Base-by-base conservation (phyloP, 352 stramenopile genomes). In the Globisporangium abappressorium region DNA sequence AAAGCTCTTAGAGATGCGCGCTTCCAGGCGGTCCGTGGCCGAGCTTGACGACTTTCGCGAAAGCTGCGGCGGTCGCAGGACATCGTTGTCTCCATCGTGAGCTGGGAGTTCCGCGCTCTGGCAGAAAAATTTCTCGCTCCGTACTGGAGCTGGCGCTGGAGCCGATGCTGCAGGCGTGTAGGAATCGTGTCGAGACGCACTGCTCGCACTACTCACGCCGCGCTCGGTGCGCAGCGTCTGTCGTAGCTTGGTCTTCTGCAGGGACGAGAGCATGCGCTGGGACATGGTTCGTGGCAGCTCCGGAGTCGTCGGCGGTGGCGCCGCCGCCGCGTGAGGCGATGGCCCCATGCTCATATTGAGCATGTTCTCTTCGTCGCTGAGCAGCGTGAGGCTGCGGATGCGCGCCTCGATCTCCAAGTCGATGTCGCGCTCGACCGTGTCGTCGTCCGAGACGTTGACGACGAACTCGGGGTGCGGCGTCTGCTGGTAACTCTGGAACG, bases 361-460 rank as follows among this genome's bases (percentile, higher is more conserved):
- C 33, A 64, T 36, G 56, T 28, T 70, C 43, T 59, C 47, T 5
- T 74, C 69, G 69, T 65, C 72, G 60, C 41, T 57, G 15, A 70
- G 69, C 36, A 72, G 60, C 62, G 70, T 75, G 56, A 56, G 64
- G 53, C 67, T 71, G 49, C 72, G 80, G 51, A 83, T 73, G 28
- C 80, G 80, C 56, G 81, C 81, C 62, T 92, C 81, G 53, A 92
- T 92, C 67, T 91, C 82, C 34, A 86, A 64, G 73, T 92, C 84
- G 18, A 90, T 88, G 63, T 91, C 84, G 14, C 84, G 76, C 71
- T 92, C 82, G 28, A 88, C 68, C 18, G 83, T 76, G 59, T 89
- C 80, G 66, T 89, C 82, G 62, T 86, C 79, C 55, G 80, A 89
- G 34, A 84, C 78, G 65, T 82, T 86, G 76, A 68, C 75, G 26